Evolutionary conservation across 495 filamentous ascomycete genomes (phyloP), one percentile per base, ranked within the genome.

Genomic region (Annulohypoxylon maeteangense): DNA sequence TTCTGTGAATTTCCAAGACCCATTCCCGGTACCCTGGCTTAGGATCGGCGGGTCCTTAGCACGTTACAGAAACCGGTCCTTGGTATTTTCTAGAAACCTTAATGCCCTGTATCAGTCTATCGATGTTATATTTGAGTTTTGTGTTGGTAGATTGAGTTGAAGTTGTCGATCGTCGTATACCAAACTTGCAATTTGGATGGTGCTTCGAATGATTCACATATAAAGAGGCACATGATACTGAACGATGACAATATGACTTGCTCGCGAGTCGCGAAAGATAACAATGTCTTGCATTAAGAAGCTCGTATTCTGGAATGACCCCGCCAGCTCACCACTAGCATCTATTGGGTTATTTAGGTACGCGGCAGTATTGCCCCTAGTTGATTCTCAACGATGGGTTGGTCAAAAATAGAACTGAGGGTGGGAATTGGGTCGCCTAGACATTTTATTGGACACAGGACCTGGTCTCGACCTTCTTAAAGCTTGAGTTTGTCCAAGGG

Each of bases 281-380:
- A 66, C 57, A 67, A 71, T 67, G 62, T 67, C 63, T 71, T 62
- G 62, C 68, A 71, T 67, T 50, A 50, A 27, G 16, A 62, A 72
- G 60, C 70, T 72, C 70, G 70, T 72, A 72, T 72, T 72, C 70
- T 68, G 60, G 70, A 68, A 72, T 72, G 55, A 60, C 70, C 60
- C 70, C 64, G 45, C 69, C 10, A 47, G 44, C 22, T 59, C 42
- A 38, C 45, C 50, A 50, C 48, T 54, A 31, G 54, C 32, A 55
- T 59, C 31, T 25, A 61, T 55, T 38, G 32, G 55, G 42, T 5
- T 31, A 71, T 63, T 58, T 58, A 58, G 51, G 32, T 65, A 59
- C 45, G 63, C 63, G 57, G 57, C 44, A 67, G 59, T 64, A 27
- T 34, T 55, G 8, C 45, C 38, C 50, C 50, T 54, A 54, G 50